Conservation (phyloP, 176 grass and related monocot species). For the Avena atlantica region DNA sequence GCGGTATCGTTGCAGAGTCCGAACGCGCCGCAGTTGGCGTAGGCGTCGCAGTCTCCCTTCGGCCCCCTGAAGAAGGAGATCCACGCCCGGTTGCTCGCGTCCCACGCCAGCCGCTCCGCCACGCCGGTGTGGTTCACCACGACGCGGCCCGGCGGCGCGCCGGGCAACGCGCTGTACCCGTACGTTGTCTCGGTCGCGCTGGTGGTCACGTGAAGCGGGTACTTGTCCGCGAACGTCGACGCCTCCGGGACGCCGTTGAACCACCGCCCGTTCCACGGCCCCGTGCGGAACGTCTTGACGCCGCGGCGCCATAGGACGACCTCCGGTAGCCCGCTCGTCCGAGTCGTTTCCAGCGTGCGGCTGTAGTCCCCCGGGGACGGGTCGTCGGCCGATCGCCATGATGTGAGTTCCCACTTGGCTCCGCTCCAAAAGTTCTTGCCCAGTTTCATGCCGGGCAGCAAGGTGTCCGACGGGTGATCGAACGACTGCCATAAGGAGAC, state of each 20-base stretch:
- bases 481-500: slow-evolving; percentile 45
- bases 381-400: slow-evolving; percentile 33
- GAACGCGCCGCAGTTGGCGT: slow-evolving; percentile 45
- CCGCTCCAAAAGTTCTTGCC: slow-evolving; percentile 32
- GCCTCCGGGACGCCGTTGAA: slow-evolving; percentile 47
- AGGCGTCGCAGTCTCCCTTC: not conserved
- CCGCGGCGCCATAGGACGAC: slow-evolving; percentile 11
- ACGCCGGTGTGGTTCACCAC: not conserved
- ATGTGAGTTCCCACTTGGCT: slow-evolving; percentile 28
- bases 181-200: slow-evolving; percentile 30
- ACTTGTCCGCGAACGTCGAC: not conserved
- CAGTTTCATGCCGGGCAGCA: slow-evolving; percentile 48
- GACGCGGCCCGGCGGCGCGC: slow-evolving; percentile 28
- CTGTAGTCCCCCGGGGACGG: slow-evolving; percentile 37
- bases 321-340: slow-evolving; percentile 32
- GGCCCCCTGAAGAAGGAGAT: not conserved
- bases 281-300: slow-evolving; percentile 31
- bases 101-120: slow-evolving; percentile 42
- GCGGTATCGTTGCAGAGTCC: slow-evolving; percentile 42
- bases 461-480: slow-evolving; percentile 46
- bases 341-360: not conserved
- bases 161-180: slow-evolving; percentile 22
- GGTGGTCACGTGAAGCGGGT: slow-evolving; percentile 7
- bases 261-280: slow-evolving; percentile 32
- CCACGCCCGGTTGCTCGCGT: not conserved